These are phyloP conservation scores for Fomitopsis serialis DNA, from an alignment of 768 basidiomycete species.

Conservation along the genomic window DNA sequence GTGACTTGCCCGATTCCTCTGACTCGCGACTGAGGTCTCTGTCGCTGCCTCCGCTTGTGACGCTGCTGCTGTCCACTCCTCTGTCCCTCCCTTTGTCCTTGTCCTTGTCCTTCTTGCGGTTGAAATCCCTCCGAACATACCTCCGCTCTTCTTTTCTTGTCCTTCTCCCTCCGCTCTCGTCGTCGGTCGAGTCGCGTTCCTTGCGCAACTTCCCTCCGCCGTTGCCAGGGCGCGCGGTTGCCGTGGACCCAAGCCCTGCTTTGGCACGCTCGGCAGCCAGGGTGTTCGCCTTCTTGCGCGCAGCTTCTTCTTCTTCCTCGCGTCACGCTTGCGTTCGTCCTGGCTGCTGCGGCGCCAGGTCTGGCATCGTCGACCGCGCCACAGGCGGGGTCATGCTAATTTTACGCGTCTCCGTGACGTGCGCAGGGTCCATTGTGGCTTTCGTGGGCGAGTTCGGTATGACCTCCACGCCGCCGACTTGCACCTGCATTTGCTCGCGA, in stretches of 20 bases:
- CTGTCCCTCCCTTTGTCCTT: slow-evolving; percentile 65
- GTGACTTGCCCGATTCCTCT: slow-evolving; percentile 59
- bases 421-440: slow-evolving; percentile 60
- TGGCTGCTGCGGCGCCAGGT: slow-evolving; percentile 33
- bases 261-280: slow-evolving; percentile 5
- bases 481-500: slow-evolving; percentile 38
- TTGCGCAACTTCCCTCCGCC: slow-evolving; percentile 37
- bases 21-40: slow-evolving; percentile 37
- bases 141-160: slow-evolving; percentile 61
- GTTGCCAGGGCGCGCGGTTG: not conserved
- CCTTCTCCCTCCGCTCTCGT: slow-evolving; percentile 43
- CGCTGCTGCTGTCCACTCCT: slow-evolving; percentile 49
- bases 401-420: slow-evolving; percentile 69
- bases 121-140: slow-evolving; percentile 72
- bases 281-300: slow-evolving; percentile 43
- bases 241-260: slow-evolving; percentile 4
- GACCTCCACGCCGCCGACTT: slow-evolving; percentile 8
- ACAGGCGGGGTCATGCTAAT: slow-evolving; percentile 76
- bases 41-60: slow-evolving; percentile 39
- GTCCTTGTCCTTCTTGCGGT: slow-evolving; percentile 64
- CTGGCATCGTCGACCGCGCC: slow-evolving; percentile 48
- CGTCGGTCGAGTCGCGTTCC: slow-evolving; percentile 33
- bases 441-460: slow-evolving; percentile 22
- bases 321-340: slow-evolving; percentile 47
- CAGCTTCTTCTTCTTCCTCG: slow-evolving; percentile 42